A percentile compares a stretch with the other conserved stretches of the same genome.
These are phyloP conservation scores for Hemileccinum impolitum DNA, from an alignment of 768 basidiomycete species.

Conservation along the genomic window DNA sequence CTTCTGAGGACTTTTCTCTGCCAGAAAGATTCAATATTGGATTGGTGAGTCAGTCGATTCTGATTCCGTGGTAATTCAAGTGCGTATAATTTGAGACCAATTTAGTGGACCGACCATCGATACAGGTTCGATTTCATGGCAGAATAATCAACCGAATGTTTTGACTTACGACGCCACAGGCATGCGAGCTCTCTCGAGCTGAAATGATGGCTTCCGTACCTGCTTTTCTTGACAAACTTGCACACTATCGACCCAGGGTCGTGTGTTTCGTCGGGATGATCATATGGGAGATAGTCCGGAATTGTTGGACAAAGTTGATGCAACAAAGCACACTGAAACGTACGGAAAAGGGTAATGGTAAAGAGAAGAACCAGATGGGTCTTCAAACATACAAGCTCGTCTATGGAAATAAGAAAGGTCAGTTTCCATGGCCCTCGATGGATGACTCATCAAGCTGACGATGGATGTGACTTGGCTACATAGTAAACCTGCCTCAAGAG, in stretches of 20 bases:
- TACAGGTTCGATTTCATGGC: slow-evolving; percentile 41
- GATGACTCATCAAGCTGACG: not conserved
- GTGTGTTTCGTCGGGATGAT: slow-evolving; percentile 78
- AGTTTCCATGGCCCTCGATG: not conserved
- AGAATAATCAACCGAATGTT: not conserved
- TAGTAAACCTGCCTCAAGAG: slow-evolving; percentile 32
- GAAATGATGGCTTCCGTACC: slow-evolving; percentile 59
- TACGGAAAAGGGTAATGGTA: slow-evolving; percentile 5
- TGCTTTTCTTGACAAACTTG: slow-evolving; percentile 56
- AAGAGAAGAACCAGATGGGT: slow-evolving; percentile 13
- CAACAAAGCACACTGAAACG: not conserved
- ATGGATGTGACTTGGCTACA: not conserved
- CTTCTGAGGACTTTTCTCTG: slow-evolving; percentile 59
- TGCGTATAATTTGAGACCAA: slow-evolving; percentile 53
- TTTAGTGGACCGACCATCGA: slow-evolving; percentile 65
- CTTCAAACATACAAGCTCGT: slow-evolving; percentile 25
- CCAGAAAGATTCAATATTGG: slow-evolving; percentile 60
- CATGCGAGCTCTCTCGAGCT: slow-evolving; percentile 48
- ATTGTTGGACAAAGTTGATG: slow-evolving; percentile 31
- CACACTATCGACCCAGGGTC: slow-evolving; percentile 53
- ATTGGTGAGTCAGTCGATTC: slow-evolving; percentile 45
- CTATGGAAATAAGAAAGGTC: slow-evolving; percentile 10
- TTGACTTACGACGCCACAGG: slow-evolving; percentile 30
- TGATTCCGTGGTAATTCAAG: not conserved
- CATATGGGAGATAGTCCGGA: slow-evolving; percentile 50